Evolutionary conservation across 1,139 yeast species (phyloP).

Genomic region (Yamadazyma atmosphaerica): DNA sequence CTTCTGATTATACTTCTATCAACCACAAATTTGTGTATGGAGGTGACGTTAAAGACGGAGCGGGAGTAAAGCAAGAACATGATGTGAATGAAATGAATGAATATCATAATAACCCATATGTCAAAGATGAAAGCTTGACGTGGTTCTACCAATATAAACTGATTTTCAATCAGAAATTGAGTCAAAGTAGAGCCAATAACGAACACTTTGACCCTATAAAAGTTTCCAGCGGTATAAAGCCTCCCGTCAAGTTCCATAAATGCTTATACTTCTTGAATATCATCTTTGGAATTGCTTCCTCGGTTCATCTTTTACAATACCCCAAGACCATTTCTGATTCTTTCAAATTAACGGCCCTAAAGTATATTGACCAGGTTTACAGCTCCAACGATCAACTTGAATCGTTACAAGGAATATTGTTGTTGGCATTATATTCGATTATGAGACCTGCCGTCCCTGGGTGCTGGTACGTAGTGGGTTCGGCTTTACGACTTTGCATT

Average conservation of each 20-base stretch:
- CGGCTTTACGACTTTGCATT: slow-evolving; percentile 75
- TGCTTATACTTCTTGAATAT: slow-evolving; percentile 66
- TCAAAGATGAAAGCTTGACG: slow-evolving; percentile 31
- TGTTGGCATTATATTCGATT: slow-evolving; percentile 67
- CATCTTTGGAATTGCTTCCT: slow-evolving; percentile 78
- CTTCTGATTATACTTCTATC: slow-evolving; percentile 58
- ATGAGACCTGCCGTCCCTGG: slow-evolving; percentile 83
- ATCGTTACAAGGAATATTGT: slow-evolving; percentile 67
- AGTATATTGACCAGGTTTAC: slow-evolving; percentile 59
- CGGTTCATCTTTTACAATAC: slow-evolving; percentile 70
- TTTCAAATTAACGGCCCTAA: slow-evolving; percentile 69
- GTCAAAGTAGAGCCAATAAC: slow-evolving; percentile 12
- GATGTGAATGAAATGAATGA: slow-evolving; percentile 1
- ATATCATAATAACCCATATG: slow-evolving; percentile 12
- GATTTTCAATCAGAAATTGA: slow-evolving; percentile 26
- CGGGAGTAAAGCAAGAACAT: neutral
- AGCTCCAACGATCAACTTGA: slow-evolving; percentile 63
- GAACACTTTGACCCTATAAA: slow-evolving; percentile 23
- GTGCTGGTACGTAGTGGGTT: slow-evolving; percentile 88
- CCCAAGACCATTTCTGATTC: slow-evolving; percentile 69
- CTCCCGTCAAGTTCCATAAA: slow-evolving; percentile 46
- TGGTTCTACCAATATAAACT: slow-evolving; percentile 46
- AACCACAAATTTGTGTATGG: slow-evolving; percentile 21
- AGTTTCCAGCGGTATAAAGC: slow-evolving; percentile 37
- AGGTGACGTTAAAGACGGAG: neutral